A percentile compares a stretch with the other conserved stretches of the same genome.
Evolutionary conservation across 2,329 filamentous ascomycete genomes (phyloP).

Genomic region (Phaeosphaeria sp.): DNA sequence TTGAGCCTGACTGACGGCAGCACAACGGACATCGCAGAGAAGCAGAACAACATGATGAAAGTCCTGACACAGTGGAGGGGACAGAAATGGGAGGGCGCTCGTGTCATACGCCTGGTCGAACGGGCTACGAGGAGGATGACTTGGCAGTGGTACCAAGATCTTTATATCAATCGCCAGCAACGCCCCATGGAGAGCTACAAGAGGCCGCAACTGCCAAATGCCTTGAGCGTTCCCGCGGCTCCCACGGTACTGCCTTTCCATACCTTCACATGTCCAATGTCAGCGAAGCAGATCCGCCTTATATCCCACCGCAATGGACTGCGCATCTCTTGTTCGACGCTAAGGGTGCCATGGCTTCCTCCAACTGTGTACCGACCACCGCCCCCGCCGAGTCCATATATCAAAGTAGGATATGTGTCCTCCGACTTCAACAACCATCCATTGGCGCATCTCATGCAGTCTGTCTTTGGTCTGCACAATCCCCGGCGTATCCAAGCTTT

Average conservation of each 20-base stretch:
- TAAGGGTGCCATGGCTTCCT: constrained; percentile 87
- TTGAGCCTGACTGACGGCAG: constrained; percentile 49
- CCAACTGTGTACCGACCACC: constrained; percentile 83
- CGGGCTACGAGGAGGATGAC: constrained; percentile 78
- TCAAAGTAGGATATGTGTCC: constrained; percentile 96
- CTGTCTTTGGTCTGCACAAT: constrained; percentile 92
- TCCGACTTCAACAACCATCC: constrained; percentile 99
- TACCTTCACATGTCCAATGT: constrained; percentile 93
- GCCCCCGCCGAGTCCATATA: constrained; percentile 76
- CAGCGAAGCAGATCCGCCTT: constrained; percentile 86
- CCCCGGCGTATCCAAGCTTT: constrained; percentile 77
- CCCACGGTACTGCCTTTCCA: constrained; percentile 97
- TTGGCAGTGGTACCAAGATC: constrained; percentile 89
- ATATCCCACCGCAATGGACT: constrained; percentile 96
- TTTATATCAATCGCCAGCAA: constrained; percentile 67
- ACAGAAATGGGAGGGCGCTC: constrained; percentile 85
- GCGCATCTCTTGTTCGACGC: constrained; percentile 88
- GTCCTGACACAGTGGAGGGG: constrained; percentile 66
- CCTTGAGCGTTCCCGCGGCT: constrained; percentile 80
- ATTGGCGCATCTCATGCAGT: constrained; percentile 96
- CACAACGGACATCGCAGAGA: constrained; percentile 40
- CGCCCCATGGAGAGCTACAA: constrained; percentile 67
- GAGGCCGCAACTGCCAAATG: constrained; percentile 75
- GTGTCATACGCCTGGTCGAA: constrained; percentile 82
- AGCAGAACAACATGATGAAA: constrained; percentile 46